These are phyloP conservation scores for Orbilia javanica DNA, from an alignment of 2,329 filamentous ascomycete genomes.

Conservation along the genomic window DNA sequence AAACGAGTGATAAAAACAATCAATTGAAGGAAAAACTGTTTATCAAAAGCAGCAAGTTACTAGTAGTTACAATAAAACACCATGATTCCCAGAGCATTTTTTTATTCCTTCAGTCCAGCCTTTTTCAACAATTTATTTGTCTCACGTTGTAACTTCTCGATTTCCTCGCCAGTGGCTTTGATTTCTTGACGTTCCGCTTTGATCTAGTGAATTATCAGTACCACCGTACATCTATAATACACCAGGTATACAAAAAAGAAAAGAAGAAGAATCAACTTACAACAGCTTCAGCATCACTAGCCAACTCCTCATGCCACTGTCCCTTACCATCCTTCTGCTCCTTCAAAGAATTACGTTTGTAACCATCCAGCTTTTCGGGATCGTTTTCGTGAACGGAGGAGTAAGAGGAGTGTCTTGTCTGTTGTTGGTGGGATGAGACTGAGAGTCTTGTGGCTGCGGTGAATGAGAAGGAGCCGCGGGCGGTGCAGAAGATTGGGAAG, in stretches of 20 bases:
- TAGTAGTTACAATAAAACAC: conserved; percentile 15
- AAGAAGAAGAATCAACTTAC: conserved; percentile 66
- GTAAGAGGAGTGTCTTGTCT: conserved; percentile 19
- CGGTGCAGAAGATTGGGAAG: conserved; percentile 1
- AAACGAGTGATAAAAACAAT: not conserved
- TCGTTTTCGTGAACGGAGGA: conserved; percentile 68
- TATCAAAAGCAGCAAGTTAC: not conserved
- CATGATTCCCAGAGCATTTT: not conserved
- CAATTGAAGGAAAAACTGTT: not conserved
- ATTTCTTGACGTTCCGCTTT: conserved; percentile 73
- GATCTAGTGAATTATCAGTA: too few relatives aligned
- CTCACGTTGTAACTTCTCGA: conserved; percentile 71
- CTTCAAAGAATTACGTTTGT: conserved; percentile 74
- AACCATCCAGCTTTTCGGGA: conserved; percentile 70
- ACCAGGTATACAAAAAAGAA: conserved; percentile 21
- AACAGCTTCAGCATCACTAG: conserved; percentile 82
- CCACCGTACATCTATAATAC: conserved; percentile 14
- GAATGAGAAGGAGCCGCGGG: conserved; percentile 1
- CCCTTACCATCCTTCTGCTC: conserved; percentile 72
- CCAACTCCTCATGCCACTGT: conserved; percentile 82
- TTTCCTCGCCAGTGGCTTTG: conserved; percentile 66
- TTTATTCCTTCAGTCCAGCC: conserved; percentile 31
- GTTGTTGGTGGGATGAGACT: not conserved
- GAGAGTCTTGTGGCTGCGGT: not conserved
- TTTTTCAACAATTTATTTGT: conserved; percentile 71